Conservation (phyloP, 352 stramenopile genomes). For the Pythium diclinum region DNA sequence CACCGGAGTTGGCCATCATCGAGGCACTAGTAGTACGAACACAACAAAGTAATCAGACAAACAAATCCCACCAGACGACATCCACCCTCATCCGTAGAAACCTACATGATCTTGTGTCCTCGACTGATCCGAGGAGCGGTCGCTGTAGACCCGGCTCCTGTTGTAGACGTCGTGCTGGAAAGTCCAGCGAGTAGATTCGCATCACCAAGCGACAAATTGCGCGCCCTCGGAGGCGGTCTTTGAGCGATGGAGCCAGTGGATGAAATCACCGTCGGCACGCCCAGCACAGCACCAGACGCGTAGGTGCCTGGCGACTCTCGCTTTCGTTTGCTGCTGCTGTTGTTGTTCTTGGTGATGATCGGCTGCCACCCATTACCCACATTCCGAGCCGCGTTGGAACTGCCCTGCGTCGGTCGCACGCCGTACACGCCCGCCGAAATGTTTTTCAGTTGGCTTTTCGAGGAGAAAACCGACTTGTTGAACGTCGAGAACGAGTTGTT, state of each 20-base stretch:
- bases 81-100: conserved; percentile 4
- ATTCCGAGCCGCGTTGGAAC: conserved; percentile 7
- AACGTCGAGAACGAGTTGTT: conserved; percentile 68
- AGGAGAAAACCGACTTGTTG: conserved; percentile 61
- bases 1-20: conserved; percentile 18
- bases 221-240: conserved; percentile 12
- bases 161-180: not conserved
- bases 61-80: not conserved
- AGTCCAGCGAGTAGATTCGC: conserved; percentile 10
- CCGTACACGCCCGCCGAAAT: conserved; percentile 77
- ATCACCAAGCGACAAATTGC: not conserved
- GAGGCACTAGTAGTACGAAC: conserved; percentile 23
- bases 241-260: conserved; percentile 46
- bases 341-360: conserved; percentile 17
- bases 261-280: conserved; percentile 51
- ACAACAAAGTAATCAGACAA: not conserved
- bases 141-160: not conserved
- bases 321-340: conserved; percentile 49
- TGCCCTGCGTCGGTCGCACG: conserved; percentile 25
- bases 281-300: conserved; percentile 25
- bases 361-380: conserved; percentile 31
- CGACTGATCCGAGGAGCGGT: conserved; percentile 28
- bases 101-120: conserved; percentile 59
- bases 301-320: conserved; percentile 18
- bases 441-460: conserved; percentile 58